These are phyloP conservation scores for Smittium culicis DNA, from an alignment of 371 early-diverging fungal genomes.

Conservation along the genomic window DNA sequence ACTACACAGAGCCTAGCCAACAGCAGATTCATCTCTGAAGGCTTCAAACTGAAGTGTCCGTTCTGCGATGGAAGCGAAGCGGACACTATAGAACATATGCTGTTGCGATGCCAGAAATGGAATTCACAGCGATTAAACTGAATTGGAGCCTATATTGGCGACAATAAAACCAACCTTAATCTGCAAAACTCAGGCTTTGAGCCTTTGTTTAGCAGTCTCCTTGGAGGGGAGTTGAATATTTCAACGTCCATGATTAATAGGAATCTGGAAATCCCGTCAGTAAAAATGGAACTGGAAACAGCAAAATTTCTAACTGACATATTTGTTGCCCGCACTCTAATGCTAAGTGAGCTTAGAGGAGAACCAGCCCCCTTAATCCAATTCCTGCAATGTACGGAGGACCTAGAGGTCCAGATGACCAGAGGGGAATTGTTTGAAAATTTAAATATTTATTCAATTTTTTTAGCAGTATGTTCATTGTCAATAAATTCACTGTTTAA, in stretches of 20 bases:
- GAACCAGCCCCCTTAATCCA: too few relatives aligned
- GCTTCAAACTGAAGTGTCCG: not conserved
- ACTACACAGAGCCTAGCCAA: not conserved
- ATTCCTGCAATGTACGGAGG: too few relatives aligned
- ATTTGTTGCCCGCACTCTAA: too few relatives aligned
- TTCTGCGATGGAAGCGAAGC: not conserved
- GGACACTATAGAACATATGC: not conserved
- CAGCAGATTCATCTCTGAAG: not conserved
- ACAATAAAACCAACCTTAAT: not conserved
- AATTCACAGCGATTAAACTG: not conserved
- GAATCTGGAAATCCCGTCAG: not conserved
- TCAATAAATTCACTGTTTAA: too few relatives aligned
- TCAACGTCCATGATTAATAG: not conserved
- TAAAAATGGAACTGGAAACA: not conserved
- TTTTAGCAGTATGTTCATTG: too few relatives aligned
- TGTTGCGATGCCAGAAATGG: not conserved
- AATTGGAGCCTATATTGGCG: not conserved
- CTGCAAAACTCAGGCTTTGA: not conserved
- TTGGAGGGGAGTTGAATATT: not conserved
- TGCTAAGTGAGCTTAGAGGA: too few relatives aligned
- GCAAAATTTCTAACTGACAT: not conserved
- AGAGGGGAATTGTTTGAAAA: too few relatives aligned
- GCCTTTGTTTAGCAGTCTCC: not conserved
- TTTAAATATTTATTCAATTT: too few relatives aligned
- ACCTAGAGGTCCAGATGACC: too few relatives aligned